Base-by-base conservation (phyloP, 2,329 filamentous ascomycete genomes). In the Aspergillus sp. region DNA sequence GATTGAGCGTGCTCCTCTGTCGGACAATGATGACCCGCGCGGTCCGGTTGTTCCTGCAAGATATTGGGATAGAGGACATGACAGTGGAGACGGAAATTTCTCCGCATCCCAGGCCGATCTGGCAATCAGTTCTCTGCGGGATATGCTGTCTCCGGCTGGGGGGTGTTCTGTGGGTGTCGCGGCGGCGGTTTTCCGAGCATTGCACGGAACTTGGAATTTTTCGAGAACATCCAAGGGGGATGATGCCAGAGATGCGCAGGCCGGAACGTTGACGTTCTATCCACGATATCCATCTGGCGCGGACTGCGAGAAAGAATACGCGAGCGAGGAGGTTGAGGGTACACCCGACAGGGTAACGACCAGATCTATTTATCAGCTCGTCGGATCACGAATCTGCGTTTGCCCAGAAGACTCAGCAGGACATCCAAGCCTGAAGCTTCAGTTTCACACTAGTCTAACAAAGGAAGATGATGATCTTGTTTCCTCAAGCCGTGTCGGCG, bases 171-270 rank as follows among this genome's bases (percentile, higher is more conserved):
- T 73, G 3, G 89, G 86, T 53, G 80, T 88, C 2, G 78, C 87
- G 0, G 76, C 79, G 3, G 88, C 86, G 4, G 81, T 89, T 1
- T 93, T 91, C 65, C 76, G 87, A 53, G 86, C 83, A 6, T 76
- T 93, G 1, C 81, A 89, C 31, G 89, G 89, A 5, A 76, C 77
- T 3, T 93, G 89, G 89, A 79, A 71, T 3, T 76, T 90, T 1
- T 47, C 51, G 3, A 47, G 52, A 16, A 78, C 81, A 47, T 79
- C 85, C 1, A 21, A 10, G 74, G 89, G 2, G 69, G 69, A 13
- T 84, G 81, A 59, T 73, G 71, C 25, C 21, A 71, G 83, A 2
- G 73, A 0, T 85, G 14, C 29, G 9, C n/a, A 29, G 3, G 11
- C 20, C 2, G 88, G 88, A 13, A 85, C 76, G 0, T 85, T 86